Conservation (phyloP, 495 filamentous ascomycete genomes). For the Podospora didyma region DNA sequence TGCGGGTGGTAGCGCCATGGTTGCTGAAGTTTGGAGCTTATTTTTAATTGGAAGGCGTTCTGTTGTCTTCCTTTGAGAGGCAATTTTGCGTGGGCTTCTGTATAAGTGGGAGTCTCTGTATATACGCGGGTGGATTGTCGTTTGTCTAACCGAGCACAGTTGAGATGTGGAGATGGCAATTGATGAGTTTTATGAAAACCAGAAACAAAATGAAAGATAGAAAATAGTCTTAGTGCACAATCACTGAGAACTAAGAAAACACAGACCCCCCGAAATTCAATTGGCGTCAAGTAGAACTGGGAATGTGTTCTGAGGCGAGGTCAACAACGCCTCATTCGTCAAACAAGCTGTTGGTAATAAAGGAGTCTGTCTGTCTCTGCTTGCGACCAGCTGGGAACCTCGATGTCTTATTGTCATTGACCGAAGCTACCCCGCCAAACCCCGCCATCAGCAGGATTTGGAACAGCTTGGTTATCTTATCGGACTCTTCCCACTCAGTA, state of each 20-base stretch:
- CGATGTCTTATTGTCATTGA: too few species aligned
- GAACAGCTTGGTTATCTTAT: constrained; percentile 16
- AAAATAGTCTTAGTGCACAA: too few species aligned
- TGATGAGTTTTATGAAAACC: too few species aligned
- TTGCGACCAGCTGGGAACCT: too few species aligned
- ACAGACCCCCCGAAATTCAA: background rate
- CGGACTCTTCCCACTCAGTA: background rate
- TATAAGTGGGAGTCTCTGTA: too few species aligned
- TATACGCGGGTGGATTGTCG: too few species aligned
- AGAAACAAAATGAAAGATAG: too few species aligned
- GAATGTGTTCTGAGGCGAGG: background rate
- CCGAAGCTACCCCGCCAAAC: too few species aligned
- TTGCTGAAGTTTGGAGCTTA: background rate
- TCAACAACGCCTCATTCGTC: background rate
- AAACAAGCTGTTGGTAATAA: background rate
- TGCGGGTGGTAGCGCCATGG: constrained; percentile 7
- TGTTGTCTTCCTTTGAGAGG: background rate
- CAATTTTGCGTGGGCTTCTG: too few species aligned
- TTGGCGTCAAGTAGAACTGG: background rate
- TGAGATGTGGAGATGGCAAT: too few species aligned
- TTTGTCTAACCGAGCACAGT: too few species aligned
- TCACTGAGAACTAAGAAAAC: too few species aligned
- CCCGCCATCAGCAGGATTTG: background rate
- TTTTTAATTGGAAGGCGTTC: background rate
- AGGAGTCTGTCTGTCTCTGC: background rate